Conservation (phyloP, 257 asterid species). For the Apocynum venetum region DNA sequence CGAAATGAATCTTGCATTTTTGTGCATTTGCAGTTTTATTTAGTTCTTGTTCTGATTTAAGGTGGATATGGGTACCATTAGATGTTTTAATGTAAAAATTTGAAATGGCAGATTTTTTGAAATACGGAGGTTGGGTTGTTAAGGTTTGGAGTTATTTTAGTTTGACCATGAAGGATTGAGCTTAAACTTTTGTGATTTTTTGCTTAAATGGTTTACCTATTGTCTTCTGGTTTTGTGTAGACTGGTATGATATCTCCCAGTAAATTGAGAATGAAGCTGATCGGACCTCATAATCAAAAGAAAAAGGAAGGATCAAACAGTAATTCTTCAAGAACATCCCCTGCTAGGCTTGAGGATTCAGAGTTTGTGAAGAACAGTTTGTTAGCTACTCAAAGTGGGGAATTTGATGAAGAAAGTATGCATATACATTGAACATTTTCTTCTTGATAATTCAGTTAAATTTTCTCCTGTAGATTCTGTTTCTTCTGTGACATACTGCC, state of each 20-base stretch:
- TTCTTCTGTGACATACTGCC: neutral
- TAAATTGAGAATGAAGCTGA: constrained; percentile 85
- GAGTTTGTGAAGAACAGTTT: constrained; percentile 77
- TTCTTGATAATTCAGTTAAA: neutral
- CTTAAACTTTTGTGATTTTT: neutral
- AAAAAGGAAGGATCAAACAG: constrained; percentile 73
- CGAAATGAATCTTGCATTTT: neutral
- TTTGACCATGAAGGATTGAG: neutral
- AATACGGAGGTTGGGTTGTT: neutral
- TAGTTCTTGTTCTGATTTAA: neutral
- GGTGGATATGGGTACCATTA: neutral
- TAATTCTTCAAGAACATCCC: constrained; percentile 93
- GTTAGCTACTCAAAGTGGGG: constrained; percentile 55
- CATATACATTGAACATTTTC: neutral
- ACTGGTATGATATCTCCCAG: constrained; percentile 85
- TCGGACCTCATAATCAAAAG: constrained; percentile 58
- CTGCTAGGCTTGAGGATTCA: constrained; percentile 70
- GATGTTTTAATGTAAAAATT: neutral
- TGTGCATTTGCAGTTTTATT: constrained; percentile 1
- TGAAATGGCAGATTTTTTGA: neutral
- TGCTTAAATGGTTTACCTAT: neutral
- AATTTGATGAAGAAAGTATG: constrained; percentile 59
- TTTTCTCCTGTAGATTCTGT: neutral
- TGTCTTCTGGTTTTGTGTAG: constrained; percentile 33
- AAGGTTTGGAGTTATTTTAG: neutral